Conservation (phyloP, 1,284 basidiomycete species). For the Volvariella surrecta region DNA sequence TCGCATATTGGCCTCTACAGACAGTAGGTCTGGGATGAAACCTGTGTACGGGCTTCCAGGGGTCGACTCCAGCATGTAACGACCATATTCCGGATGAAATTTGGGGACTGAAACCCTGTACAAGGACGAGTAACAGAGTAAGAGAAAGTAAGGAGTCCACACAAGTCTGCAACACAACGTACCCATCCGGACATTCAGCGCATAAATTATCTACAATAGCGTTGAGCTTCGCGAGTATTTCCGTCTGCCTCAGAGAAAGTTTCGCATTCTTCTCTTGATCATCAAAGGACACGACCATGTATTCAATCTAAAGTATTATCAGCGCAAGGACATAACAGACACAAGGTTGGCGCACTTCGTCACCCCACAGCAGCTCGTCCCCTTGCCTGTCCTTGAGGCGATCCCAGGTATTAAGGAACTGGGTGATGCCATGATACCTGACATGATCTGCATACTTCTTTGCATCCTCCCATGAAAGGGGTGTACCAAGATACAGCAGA, state of each 20-base stretch:
- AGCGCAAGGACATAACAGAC: slow-evolving; percentile 3
- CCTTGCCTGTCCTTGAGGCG: slow-evolving; percentile 87
- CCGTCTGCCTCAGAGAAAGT: slow-evolving; percentile 87
- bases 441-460: slow-evolving; percentile 88
- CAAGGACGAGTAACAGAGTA: slow-evolving; percentile 12
- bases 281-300: slow-evolving; percentile 91
- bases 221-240: slow-evolving; percentile 83
- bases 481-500: slow-evolving; percentile 90
- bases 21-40: slow-evolving; percentile 75
- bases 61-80: slow-evolving; percentile 98
- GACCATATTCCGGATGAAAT: slow-evolving; percentile 98
- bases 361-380: slow-evolving; percentile 96
- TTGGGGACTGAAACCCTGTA: slow-evolving; percentile 71
- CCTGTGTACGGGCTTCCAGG: slow-evolving; percentile 93
- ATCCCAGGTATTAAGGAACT: slow-evolving; percentile 93
- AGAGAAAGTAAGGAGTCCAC: no score
- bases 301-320: slow-evolving; percentile 68
- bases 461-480: slow-evolving; percentile 88
- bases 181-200: slow-evolving; percentile 53
- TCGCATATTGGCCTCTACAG: slow-evolving; percentile 93
- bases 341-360: slow-evolving; percentile 62
- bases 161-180: no score
- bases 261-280: slow-evolving; percentile 73
- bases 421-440: slow-evolving; percentile 87
- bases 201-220: slow-evolving; percentile 62